phyloP scores from a whole-genome alignment of 441 rosid genomes.

The Gossypium lobatum region DNA sequence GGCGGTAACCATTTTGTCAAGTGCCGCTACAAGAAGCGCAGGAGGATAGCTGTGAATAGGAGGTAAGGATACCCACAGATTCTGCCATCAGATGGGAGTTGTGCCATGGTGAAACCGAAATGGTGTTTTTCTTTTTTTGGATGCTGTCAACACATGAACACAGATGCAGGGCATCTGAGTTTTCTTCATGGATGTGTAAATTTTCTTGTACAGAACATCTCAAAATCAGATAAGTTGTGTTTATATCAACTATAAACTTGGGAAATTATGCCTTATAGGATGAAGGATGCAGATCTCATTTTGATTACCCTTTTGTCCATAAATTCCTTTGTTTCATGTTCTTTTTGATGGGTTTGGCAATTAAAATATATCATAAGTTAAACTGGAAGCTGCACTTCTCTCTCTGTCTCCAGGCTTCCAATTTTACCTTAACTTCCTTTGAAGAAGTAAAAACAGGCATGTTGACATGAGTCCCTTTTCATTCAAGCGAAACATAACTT shows the following conservation, averaged over 20 bases:
- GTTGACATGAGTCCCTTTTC: too few species aligned
- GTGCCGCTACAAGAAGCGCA: conserved; percentile 17
- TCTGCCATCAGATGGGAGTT: not conserved
- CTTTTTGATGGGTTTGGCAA: not conserved
- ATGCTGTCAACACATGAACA: not conserved
- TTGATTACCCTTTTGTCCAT: not conserved
- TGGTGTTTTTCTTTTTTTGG: not conserved
- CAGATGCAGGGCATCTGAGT: not conserved
- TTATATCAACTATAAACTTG: not conserved
- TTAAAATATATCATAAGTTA: not conserved
- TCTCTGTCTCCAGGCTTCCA: too few species aligned
- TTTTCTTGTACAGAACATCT: not conserved
- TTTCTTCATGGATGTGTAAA: conserved; percentile 1
- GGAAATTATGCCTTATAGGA: not conserved
- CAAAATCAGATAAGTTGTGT: conserved; percentile 4
- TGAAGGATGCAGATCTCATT: not conserved
- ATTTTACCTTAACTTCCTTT: too few species aligned
- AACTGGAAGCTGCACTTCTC: not conserved
- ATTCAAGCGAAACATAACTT: too few species aligned
- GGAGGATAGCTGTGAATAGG: conserved; percentile 9
- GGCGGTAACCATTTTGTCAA: not conserved
- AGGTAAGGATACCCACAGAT: not conserved
- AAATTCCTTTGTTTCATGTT: not conserved
- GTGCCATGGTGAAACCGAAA: not conserved
- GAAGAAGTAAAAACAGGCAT: too few species aligned